These are phyloP conservation scores for Colletotrichum kahawae DNA, from an alignment of 2,329 filamentous ascomycete genomes.

Conservation along the genomic window DNA sequence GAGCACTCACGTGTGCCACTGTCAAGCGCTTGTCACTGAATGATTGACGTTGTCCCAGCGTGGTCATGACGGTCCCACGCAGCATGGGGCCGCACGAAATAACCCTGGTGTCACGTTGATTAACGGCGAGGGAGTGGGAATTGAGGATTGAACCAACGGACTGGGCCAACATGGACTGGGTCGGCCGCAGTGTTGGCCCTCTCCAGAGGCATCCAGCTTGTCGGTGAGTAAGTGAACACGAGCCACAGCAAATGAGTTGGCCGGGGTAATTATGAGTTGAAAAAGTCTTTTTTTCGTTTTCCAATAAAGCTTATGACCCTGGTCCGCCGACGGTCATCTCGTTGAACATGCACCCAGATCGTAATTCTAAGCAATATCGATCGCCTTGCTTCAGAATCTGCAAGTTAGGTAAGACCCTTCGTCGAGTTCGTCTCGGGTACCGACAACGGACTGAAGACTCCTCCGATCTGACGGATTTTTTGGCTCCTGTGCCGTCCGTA, in stretches of 20 bases:
- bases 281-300: background rate
- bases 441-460: background rate
- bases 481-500: background rate
- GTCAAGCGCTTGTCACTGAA: background rate
- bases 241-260: slow-evolving; percentile 17
- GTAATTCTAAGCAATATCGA: background rate
- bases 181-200: slow-evolving; percentile 1
- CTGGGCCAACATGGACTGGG: slow-evolving; percentile 9
- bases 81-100: slow-evolving; percentile 15
- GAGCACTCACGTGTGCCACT: background rate
- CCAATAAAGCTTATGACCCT: background rate
- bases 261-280: slow-evolving; percentile 10
- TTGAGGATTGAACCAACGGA: slow-evolving; percentile 14
- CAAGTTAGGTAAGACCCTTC: background rate
- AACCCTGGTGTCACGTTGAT: slow-evolving; percentile 20
- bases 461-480: background rate
- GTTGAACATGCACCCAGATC: background rate
- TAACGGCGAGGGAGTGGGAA: slow-evolving; percentile 12
- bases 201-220: slow-evolving; percentile 17
- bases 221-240: slow-evolving; percentile 17
- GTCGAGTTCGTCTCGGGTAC: background rate
- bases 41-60: slow-evolving; percentile 9
- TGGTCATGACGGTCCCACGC: slow-evolving; percentile 1
- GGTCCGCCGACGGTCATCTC: background rate
- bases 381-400: background rate